Base-by-base conservation (phyloP, 345 rosid species). In the Diplotaxis tenuifolia region DNA sequence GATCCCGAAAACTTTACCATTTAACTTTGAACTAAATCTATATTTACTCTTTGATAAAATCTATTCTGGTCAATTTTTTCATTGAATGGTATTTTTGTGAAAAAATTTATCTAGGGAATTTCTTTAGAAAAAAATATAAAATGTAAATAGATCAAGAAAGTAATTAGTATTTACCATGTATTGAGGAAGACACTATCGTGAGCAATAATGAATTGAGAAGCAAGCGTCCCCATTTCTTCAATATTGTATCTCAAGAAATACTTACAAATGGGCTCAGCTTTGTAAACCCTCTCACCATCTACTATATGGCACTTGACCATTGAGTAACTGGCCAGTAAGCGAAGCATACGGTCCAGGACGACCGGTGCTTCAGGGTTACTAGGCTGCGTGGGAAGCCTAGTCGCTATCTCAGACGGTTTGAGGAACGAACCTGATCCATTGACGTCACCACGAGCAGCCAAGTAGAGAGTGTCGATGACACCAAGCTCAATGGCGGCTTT, bases 401-500 rank as follows among this genome's bases (percentile, higher is more conserved):
- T 8, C 0, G 78, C 34, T 28, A 74, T 74, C 52, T 74, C 67
- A 40, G 66, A 20, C 25, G 67, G 58, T 28, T 65, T 40, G 25
- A 74, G 78, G 38, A 74, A 74, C 7, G 65, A 42, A 57, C 72
- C 15, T 9, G 63, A 28, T 31, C 59, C 72, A 1, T 21, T 42
- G 27, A 34, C 29, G 7, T 64, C 25, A 56, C 32, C 77, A 31
- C 45, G 70, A 36, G 53, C 23, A 38, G 67, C 67, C 2, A 21
- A 21, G 67, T 64, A 55, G 45, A 73, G 76, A 64, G 63, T 9
- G 70, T 73, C 76, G 7, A 73, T 50, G 67, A 67, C 71, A 59
- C 72, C 67, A 9, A 74, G 78, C 61, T 74, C 78, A 7, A 74
- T 29, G 60, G 78, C 67, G n/a, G 78, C 66, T 67, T 74, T 74